Base-by-base conservation (phyloP, 2,329 filamentous ascomycete species). In the Lachnellula occidentalis region DNA sequence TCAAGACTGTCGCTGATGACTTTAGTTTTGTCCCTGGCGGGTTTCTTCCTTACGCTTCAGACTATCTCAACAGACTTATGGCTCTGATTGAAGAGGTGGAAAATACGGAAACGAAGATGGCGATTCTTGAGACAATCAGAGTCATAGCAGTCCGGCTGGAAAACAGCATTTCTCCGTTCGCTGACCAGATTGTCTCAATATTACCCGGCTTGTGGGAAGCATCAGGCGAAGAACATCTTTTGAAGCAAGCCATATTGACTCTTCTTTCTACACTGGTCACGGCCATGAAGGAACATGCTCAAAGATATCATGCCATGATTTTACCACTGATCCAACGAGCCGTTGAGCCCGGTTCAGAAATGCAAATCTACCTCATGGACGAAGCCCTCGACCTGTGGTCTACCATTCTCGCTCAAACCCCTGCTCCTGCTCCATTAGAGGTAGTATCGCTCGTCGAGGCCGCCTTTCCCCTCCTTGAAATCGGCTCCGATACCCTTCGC, bases 301-400 rank as follows among this genome's bases (percentile, higher is more conserved):
- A 86, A 58, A 80, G 85, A 17, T 96, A 95, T 63, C 90, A 96
- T 60, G 72, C 78, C 15, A 77, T 92, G 50, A 88, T 96, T 62
- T 74, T 96, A 17, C 92, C 92, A 0, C 80, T 97, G 49, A 86
- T 99, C 42, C 78, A 83, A 45, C 87, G 88, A 64, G 90, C 91
- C 1, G 83, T 94, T 36, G 82, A 92, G 55, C 85, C 87, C 2
- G 82, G 81, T 11, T 94, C 90, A 1, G 82, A 88, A 39, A 78
- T 88, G 42, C 83, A 89, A 62, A 74, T 92, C 2, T 94, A 95
- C 65, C 81, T 99, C 11, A 82, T 96, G 12, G 94, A 97, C 58
- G 94, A 99, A 69, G 89, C 90, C 0, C 76, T 97, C 14, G 92
- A 96, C 53, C 80, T 99, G 3, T 97, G 92, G 92, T 79, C 81